phyloP scores from a whole-genome alignment of 148 eudicot genomes.

The Agrostemma githago region DNA sequence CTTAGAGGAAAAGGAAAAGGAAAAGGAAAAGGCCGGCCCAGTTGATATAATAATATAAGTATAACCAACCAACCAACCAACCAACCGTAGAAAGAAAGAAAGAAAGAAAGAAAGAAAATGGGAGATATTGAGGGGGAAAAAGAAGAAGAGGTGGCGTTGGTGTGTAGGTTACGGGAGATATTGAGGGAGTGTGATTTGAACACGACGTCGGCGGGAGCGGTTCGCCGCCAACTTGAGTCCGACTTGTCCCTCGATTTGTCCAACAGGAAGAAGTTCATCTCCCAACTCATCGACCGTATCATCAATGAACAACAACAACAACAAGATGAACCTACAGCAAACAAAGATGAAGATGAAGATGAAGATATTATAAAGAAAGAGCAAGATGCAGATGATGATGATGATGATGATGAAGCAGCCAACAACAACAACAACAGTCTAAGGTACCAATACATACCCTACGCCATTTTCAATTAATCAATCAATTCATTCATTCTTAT shows the following conservation, averaged over 20 bases:
- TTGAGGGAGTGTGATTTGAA: constrained; percentile 44
- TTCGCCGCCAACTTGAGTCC: constrained; percentile 46
- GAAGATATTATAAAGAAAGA: not conserved
- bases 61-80: no score
- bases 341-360: not conserved
- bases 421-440: not conserved
- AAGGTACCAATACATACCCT: not conserved
- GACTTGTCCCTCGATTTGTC: constrained; percentile 46
- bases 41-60: no score
- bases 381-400: not conserved
- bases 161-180: constrained; percentile 39
- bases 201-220: constrained; percentile 44
- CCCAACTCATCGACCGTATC: constrained; percentile 42
- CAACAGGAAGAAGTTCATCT: constrained; percentile 35
- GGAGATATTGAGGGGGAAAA: no score
- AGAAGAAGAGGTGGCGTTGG: constrained; percentile 34
- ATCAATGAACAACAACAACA: constrained; percentile 8
- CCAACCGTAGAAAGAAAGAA: no score
- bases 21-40: no score
- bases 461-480: not conserved
- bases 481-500: not conserved
- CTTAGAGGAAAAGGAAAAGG: no score
- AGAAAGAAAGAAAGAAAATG: no score
- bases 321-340: not conserved
- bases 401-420: not conserved